Evolutionary conservation across 345 rosid species (phyloP), one percentile per base, ranked within the genome.

Genomic region (Salix caprea): DNA sequence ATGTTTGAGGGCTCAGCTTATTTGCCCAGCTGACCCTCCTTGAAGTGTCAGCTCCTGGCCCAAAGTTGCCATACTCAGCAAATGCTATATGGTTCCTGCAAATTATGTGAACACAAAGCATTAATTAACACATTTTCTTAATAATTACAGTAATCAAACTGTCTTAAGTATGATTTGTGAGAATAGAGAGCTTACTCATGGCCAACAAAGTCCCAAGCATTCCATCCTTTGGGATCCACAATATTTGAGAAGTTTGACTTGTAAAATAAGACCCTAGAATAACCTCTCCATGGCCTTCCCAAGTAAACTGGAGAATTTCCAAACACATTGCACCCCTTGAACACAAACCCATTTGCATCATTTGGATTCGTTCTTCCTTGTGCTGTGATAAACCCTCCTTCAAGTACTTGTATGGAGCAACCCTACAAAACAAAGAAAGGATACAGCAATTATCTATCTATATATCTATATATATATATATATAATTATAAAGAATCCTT

Each of bases 261-360:
- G 77, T 82, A 86, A 82, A 89, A 89, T 1, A 91, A 3, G 9
- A 89, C 93, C 70, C 91, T 88, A 0, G 91, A 70, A n/a, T 66
- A 81, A 0, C 30, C 67, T 78, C 95, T 80, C 93, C 93, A 89
- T 2, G 93, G 89, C 76, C 95, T 87, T 2, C 91, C 93, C 24
- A 91, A 24, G 9, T 28, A 77, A 11, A 88, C n/a, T 11, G 74
- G 24, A 5, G 90, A 90, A 18, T 0, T 60, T 2, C 92, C 95
- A 46, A 37, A 44, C 2, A 91, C 85, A 4, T 34, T 54, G 78
- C 91, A 88, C 32, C 70, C 39, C 81, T 82, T 89, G 87, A 91
- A 91, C 46, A 91, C 88, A 72, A 91, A 89, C 52, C 90, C 91
- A 21, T 74, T 81, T 11, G 82, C 5, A 5, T 88, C 93, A 3